Evolutionary conservation across 345 rosid species (phyloP).

Genomic region (Dipteronia dyeriana): DNA sequence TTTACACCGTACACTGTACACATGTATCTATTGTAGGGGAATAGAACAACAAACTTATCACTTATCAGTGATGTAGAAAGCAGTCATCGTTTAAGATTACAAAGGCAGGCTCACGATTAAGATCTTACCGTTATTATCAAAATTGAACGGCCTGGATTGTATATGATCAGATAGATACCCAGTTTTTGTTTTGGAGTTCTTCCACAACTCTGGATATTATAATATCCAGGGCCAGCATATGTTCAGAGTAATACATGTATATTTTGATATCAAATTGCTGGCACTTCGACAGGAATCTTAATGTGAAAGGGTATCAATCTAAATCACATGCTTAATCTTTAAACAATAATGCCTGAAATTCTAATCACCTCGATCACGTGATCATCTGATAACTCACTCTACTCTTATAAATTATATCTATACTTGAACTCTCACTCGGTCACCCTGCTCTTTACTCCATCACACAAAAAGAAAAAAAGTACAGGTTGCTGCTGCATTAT

Average conservation of each 20-base stretch:
- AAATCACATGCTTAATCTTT: constrained; percentile 13
- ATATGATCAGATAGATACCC: not conserved
- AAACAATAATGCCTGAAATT: not conserved
- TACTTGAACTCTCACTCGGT: not conserved
- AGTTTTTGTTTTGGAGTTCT: not conserved
- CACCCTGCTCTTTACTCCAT: not conserved
- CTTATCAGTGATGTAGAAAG: too few species aligned
- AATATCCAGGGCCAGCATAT: not conserved
- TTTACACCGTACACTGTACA: too few species aligned
- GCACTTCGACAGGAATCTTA: constrained; percentile 13
- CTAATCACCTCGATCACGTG: constrained; percentile 1
- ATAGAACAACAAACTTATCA: not conserved
- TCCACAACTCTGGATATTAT: not conserved
- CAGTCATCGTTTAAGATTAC: not conserved
- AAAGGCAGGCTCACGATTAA: not conserved
- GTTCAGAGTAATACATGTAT: not conserved
- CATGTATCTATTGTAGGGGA: not conserved
- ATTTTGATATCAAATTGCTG: not conserved
- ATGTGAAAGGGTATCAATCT: constrained; percentile 13
- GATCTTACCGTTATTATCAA: not conserved
- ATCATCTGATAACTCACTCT: not conserved
- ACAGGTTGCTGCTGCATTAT: not conserved
- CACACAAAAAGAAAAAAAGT: not conserved
- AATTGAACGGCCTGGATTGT: not conserved
- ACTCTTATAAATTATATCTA: not conserved